These are phyloP conservation scores for Cercospora zeina DNA, from an alignment of 2,329 filamentous ascomycete species.

Conservation along the genomic window DNA sequence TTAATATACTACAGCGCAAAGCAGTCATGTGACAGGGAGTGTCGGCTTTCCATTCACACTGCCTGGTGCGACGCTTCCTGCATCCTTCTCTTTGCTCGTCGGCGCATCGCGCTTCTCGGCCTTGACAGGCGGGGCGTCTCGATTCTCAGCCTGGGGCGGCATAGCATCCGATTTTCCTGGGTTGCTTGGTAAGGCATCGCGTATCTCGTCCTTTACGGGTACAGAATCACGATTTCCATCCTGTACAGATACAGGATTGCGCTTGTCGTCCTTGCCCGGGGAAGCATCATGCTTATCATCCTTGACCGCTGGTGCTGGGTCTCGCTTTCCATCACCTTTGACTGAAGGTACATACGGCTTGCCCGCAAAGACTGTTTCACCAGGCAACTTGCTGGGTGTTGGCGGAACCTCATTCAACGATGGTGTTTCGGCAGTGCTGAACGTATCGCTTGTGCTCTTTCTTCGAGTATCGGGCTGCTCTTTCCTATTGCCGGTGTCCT, in stretches of 20 bases:
- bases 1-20: not conserved
- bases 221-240: not conserved
- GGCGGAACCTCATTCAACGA: constrained; percentile 1
- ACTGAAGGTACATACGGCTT: constrained; percentile 15
- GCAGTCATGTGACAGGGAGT: not conserved
- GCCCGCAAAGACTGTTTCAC: not conserved
- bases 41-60: not conserved
- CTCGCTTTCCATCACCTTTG: not conserved
- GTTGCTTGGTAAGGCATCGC: not conserved
- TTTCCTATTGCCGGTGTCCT: constrained; percentile 18
- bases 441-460: constrained; percentile 6
- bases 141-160: not conserved
- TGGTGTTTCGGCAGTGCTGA: constrained; percentile 8
- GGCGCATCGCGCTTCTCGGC: not conserved
- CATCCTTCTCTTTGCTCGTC: constrained; percentile 1
- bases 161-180: no score
- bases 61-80: constrained; percentile 5
- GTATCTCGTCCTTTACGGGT: not conserved
- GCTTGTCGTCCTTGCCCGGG: not conserved
- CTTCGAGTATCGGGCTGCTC: constrained; percentile 9
- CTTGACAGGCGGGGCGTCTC: not conserved
- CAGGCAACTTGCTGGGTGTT: constrained; percentile 9
- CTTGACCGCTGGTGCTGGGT: not conserved
- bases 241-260: not conserved
- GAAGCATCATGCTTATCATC: not conserved